A percentile compares a stretch with the other conserved stretches of the same genome.
Conservation (phyloP, 208 protist species). For the Naegleria fowleri region DNA sequence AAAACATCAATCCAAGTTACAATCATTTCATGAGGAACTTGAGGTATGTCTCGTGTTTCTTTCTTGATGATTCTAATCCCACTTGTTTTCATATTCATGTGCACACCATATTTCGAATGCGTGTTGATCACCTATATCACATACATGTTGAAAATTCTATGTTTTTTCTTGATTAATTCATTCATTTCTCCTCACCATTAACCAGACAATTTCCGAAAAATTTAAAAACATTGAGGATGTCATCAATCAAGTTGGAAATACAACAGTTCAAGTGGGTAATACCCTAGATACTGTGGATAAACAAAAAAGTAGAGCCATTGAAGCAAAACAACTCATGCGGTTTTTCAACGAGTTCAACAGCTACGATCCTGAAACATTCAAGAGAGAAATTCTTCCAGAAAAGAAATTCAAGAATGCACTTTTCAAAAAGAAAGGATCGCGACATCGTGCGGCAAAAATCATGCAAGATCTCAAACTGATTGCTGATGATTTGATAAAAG, state of each 20-base stretch:
- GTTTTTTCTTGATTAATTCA: too few relatives aligned
- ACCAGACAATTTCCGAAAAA: neutral
- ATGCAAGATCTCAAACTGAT: neutral
- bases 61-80: too few relatives aligned
- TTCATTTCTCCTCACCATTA: too few relatives aligned
- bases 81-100: too few relatives aligned
- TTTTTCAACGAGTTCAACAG: slow-evolving; percentile 17
- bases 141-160: too few relatives aligned
- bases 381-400: neutral
- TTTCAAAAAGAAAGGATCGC: neutral
- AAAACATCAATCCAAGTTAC: neutral
- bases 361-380: neutral
- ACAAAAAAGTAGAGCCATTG: slow-evolving; percentile 27
- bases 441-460: neutral
- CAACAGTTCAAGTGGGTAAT: slow-evolving; percentile 22
- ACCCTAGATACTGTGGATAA: neutral
- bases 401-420: neutral
- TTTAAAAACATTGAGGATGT: slow-evolving; percentile 11
- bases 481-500: neutral
- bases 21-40: neutral
- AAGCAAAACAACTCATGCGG: neutral
- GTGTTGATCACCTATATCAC: too few relatives aligned
- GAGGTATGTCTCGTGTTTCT: neutral
- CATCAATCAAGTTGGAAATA: slow-evolving; percentile 21
- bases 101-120: too few relatives aligned